Percentiles rank a stretch among this genome's conserved stretches.
Evolutionary conservation across 257 asterid genomes (phyloP).

Genomic region (Rubia yunnanensis): DNA sequence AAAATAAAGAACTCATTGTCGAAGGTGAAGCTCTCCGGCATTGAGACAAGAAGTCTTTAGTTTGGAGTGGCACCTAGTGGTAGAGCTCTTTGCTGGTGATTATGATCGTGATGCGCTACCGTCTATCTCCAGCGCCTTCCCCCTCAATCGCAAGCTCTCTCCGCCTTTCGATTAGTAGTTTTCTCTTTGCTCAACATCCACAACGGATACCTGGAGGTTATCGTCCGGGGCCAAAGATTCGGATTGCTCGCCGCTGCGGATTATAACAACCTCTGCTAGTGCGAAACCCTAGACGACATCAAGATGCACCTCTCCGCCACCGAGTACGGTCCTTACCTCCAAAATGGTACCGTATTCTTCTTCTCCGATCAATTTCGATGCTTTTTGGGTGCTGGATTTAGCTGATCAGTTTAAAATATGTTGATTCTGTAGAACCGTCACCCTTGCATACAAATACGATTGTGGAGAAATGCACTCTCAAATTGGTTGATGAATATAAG

Average conservation of each 20-base stretch:
- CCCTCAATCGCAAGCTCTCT: too few species aligned
- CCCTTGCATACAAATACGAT: conserved; percentile 86
- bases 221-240: conserved; percentile 78
- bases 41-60: too few species aligned
- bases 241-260: conserved; percentile 87
- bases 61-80: too few species aligned
- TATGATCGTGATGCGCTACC: too few species aligned
- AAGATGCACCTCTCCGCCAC: conserved; percentile 92
- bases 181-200: conserved; percentile 86
- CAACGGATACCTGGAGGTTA: conserved; percentile 85
- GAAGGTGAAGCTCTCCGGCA: too few species aligned
- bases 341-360: too few species aligned
- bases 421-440: conserved; percentile 65
- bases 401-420: neutral
- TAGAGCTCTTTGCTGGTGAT: too few species aligned
- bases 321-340: conserved; percentile 84
- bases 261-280: conserved; percentile 86
- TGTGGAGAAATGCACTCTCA: conserved; percentile 94
- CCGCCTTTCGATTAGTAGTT: too few species aligned
- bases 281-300: conserved; percentile 88
- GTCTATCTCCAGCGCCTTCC: too few species aligned
- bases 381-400: neutral
- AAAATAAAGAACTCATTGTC: too few species aligned
- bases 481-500: conserved; percentile 81
- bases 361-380: too few species aligned